These are phyloP conservation scores for Alternaria rosae DNA, from an alignment of 2,329 filamentous ascomycete species.

Conservation along the genomic window DNA sequence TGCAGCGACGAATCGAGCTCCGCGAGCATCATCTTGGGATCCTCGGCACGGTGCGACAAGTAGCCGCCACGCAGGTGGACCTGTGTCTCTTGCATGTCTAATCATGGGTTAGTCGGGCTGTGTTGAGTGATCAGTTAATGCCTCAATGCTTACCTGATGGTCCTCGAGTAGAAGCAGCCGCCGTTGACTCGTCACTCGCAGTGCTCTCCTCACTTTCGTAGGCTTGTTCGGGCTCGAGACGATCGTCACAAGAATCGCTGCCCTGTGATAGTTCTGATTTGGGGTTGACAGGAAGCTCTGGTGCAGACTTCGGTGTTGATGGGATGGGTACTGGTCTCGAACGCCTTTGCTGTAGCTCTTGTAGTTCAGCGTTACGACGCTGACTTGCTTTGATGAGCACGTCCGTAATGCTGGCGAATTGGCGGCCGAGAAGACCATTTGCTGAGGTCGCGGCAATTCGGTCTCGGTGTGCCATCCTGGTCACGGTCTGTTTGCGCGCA, in stretches of 20 bases:
- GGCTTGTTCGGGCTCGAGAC: background rate
- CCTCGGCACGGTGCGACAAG: background rate
- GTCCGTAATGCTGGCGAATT: conserved; percentile 27
- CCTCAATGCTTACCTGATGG: background rate
- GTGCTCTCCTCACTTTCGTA: background rate
- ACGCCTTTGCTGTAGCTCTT: background rate
- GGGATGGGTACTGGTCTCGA: background rate
- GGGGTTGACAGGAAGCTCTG: background rate
- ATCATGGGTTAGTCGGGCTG: background rate
- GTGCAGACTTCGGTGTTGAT: background rate
- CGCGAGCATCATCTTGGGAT: conserved; percentile 12
- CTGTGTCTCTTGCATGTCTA: background rate
- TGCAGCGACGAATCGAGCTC: conserved; percentile 2
- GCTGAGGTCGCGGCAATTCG: background rate
- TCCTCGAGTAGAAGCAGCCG: background rate
- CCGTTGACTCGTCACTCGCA: background rate
- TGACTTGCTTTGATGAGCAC: conserved; percentile 22
- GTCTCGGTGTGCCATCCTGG: conserved; percentile 1
- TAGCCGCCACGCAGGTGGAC: background rate
- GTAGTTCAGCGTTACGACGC: conserved; percentile 19
- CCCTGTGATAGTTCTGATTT: background rate
- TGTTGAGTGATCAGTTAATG: background rate
- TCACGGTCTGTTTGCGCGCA: background rate
- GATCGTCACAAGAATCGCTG: background rate
- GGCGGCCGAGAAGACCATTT: conserved; percentile 17